Evolutionary conservation across 2,329 filamentous ascomycete genomes (phyloP), one percentile per base, ranked within the genome.

Genomic region (Colletotrichum sansevieriae): DNA sequence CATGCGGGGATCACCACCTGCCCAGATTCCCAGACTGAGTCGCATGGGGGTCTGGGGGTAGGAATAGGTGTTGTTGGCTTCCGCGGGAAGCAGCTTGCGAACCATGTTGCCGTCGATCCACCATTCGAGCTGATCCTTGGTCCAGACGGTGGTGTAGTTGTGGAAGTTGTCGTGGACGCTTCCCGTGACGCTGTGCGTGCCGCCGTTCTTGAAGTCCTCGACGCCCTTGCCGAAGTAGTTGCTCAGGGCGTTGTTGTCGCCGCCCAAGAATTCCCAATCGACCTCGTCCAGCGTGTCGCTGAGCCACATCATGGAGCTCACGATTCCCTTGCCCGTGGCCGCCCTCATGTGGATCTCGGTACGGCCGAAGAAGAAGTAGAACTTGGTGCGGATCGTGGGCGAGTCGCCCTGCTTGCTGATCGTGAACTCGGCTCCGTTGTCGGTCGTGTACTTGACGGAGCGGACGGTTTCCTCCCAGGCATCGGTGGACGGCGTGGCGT

Each of bases 271-370:
- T 76, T 96, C 93, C 88, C 93, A 95, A 76, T 97, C 94, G 46
- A 97, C 90, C 80, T 97, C 93, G 77, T 97, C 94, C 13, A 95
- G 85, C 74, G 94, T 91, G 73, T 96, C 91, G 58, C 92, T 95
- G 72, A 96, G 85, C 78, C 95, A 86, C 77, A 97, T 95, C 75
- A 97, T 90, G 70, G 92, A 90, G 75, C 90, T 94, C 74, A 97
- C 88, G 71, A 97, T 90, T 59, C 94, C 94, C 8, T 82, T 82
- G 18, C 94, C 94, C 1, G 84, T 81, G 0, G 94, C 90, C 4
- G 92, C 92, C 82, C 93, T 93, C 83, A 97, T 87, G 73, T 88
- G 85, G 66, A 95, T 86, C 79, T 96, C 93, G 64, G 93, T 90
- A 69, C 90, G 88, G 62, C 94, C 94, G 73, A 92, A 95, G 83